A percentile compares a stretch with the other conserved stretches of the same genome.
Evolutionary conservation across 1,139 yeast genomes (phyloP).

Genomic region (Sugiyamaella xylanicola): DNA sequence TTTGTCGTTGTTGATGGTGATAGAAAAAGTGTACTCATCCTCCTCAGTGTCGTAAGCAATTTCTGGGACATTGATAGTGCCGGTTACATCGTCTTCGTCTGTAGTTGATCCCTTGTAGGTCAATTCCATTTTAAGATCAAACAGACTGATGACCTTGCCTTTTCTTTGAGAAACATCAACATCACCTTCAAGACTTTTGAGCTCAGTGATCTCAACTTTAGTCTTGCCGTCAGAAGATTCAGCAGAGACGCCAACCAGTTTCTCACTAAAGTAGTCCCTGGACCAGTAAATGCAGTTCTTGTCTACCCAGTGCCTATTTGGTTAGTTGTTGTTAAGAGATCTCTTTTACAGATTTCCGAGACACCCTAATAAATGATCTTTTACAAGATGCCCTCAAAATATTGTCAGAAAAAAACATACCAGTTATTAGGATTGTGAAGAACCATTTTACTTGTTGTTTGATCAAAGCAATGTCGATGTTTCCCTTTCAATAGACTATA

Average conservation of each 20-base stretch:
- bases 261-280: conserved; percentile 66
- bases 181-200: conserved; percentile 86
- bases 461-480: neutral
- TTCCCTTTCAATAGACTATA: neutral
- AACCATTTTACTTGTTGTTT: conserved; percentile 49
- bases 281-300: conserved; percentile 96
- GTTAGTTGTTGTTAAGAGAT: neutral
- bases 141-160: conserved; percentile 91
- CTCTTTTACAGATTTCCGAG: no score
- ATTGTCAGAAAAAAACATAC: no score
- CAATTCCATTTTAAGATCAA: conserved; percentile 72
- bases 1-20: conserved; percentile 60
- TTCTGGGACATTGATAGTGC: conserved; percentile 84
- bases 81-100: conserved; percentile 49
- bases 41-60: conserved; percentile 90
- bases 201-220: conserved; percentile 51
- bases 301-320: conserved; percentile 90
- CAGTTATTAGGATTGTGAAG: conserved; percentile 76
- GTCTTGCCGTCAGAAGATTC: conserved; percentile 43
- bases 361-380: no score
- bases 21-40: conserved; percentile 82
- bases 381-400: no score
- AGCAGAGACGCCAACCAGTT: conserved; percentile 56
- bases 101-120: conserved; percentile 56
- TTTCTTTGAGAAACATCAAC: conserved; percentile 96